These are phyloP conservation scores for Tuber borchii DNA, from an alignment of 495 filamentous ascomycete genomes.

Conservation along the genomic window DNA sequence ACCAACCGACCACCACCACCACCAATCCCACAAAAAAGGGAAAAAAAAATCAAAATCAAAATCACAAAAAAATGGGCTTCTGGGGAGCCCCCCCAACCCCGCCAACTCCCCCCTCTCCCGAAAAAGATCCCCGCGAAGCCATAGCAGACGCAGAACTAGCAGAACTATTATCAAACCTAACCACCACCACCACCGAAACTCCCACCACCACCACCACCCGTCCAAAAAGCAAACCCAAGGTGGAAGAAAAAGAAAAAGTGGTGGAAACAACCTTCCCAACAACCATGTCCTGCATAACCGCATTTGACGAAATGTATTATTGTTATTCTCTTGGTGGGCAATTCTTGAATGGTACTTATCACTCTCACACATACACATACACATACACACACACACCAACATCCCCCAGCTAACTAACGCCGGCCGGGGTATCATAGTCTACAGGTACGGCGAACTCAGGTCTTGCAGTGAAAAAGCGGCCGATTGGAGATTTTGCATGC, in stretches of 20 bases:
- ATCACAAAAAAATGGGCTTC: conserved; percentile 29
- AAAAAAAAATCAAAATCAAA: conserved; percentile 52
- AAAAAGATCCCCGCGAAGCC: conserved; percentile 52
- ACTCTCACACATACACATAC: no score
- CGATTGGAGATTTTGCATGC: conserved; percentile 96
- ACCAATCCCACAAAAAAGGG: conserved; percentile 51
- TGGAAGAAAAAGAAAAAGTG: conserved; percentile 20
- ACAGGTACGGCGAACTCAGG: conserved; percentile 70
- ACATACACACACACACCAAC: no score
- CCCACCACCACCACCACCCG: conserved; percentile 31
- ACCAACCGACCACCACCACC: conserved; percentile 49
- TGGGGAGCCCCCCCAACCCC: conserved; percentile 32
- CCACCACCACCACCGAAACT: conserved; percentile 40
- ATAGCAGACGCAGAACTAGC: conserved; percentile 58
- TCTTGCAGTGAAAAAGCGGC: conserved; percentile 74
- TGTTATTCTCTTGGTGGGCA: conserved; percentile 89
- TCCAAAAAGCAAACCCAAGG: conserved; percentile 17
- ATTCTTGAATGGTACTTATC: conserved; percentile 56
- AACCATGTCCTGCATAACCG: conserved; percentile 74
- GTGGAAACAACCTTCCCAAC: conserved; percentile 61
- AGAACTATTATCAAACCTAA: conserved; percentile 52
- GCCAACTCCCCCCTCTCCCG: conserved; percentile 43
- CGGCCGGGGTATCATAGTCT: conserved; percentile 56
- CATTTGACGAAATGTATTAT: conserved; percentile 92
- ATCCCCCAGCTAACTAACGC: no score